Percentiles rank a stretch among this genome's conserved stretches.
Conservation (phyloP, 2,329 filamentous ascomycete species). For the Stachybotrys elegans region DNA sequence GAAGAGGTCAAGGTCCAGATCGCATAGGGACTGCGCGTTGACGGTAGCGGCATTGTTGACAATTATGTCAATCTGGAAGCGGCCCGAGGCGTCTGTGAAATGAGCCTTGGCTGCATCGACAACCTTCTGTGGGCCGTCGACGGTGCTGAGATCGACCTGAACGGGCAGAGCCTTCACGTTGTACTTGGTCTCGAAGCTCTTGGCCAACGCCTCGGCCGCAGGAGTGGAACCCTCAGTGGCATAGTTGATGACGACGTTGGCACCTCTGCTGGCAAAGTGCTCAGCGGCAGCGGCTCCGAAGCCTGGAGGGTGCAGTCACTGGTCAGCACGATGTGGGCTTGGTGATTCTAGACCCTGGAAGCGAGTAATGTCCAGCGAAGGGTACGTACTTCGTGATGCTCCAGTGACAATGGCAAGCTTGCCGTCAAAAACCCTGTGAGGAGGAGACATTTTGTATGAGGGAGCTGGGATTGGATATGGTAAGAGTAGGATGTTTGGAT, state of each 20-base stretch:
- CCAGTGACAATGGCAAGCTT: constrained; percentile 48
- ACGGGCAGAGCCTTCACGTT: constrained; percentile 47
- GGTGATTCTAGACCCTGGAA: constrained; percentile 4
- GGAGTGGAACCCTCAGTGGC: constrained; percentile 42
- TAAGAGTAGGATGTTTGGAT: too few relatives aligned
- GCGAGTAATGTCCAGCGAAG: not conserved
- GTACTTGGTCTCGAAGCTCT: constrained; percentile 34
- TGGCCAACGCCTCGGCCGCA: constrained; percentile 37
- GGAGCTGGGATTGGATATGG: too few relatives aligned
- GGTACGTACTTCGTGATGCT: constrained; percentile 38
- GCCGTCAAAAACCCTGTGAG: constrained; percentile 30
- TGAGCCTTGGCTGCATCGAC: constrained; percentile 45
- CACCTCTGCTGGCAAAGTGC: constrained; percentile 50
- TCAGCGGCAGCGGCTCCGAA: constrained; percentile 51
- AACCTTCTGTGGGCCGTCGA: constrained; percentile 48
- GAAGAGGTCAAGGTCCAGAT: constrained; percentile 45
- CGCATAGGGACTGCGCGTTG: constrained; percentile 38
- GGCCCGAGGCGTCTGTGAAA: constrained; percentile 31
- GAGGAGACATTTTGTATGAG: not conserved
- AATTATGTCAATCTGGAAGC: constrained; percentile 50
- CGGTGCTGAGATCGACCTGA: constrained; percentile 58
- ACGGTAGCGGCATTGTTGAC: constrained; percentile 55
- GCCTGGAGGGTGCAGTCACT: constrained; percentile 35
- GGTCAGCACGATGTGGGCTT: constrained; percentile 1
- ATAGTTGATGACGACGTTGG: constrained; percentile 50